A percentile compares a stretch with the other conserved stretches of the same genome.
phyloP scores from a whole-genome alignment of 2,329 filamentous ascomycete species.

The Polytolypa hystricis region DNA sequence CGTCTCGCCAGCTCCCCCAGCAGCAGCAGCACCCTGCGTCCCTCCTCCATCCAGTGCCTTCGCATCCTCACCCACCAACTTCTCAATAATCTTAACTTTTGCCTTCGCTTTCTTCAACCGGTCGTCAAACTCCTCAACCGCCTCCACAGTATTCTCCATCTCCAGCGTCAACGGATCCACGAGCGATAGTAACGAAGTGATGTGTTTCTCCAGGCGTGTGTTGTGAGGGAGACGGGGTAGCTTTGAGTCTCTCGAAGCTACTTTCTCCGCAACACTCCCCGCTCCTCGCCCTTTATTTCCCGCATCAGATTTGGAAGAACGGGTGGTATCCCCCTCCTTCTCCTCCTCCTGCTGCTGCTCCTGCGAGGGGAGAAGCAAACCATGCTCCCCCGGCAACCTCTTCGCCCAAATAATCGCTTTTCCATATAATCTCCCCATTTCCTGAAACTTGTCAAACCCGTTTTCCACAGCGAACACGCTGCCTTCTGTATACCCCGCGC shows the following conservation, averaged over 20 bases:
- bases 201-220: conserved; percentile 62
- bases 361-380: conserved; percentile 5
- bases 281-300: neutral
- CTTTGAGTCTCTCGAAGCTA: too few species aligned
- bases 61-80: conserved; percentile 44
- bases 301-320: conserved; percentile 2
- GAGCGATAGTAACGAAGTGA: conserved; percentile 62
- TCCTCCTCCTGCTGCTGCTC: neutral
- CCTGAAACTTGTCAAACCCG: conserved; percentile 83
- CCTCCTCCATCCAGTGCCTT: conserved; percentile 18
- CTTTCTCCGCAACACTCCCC: neutral
- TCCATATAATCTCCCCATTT: conserved; percentile 67
- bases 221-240: conserved; percentile 8
- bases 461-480: conserved; percentile 83
- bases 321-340: neutral
- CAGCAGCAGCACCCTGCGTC: conserved; percentile 17
- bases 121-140: conserved; percentile 85
- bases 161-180: conserved; percentile 68
- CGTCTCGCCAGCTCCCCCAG: neutral
- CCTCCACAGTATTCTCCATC: conserved; percentile 75
- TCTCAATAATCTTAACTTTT: conserved; percentile 77
- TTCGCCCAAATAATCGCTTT: conserved; percentile 76
- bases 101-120: conserved; percentile 70
- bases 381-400: conserved; percentile 39
- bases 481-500: conserved; percentile 74